Conservation (phyloP, 2,329 filamentous ascomycete genomes). For the Ceratocystis smalleyi region DNA sequence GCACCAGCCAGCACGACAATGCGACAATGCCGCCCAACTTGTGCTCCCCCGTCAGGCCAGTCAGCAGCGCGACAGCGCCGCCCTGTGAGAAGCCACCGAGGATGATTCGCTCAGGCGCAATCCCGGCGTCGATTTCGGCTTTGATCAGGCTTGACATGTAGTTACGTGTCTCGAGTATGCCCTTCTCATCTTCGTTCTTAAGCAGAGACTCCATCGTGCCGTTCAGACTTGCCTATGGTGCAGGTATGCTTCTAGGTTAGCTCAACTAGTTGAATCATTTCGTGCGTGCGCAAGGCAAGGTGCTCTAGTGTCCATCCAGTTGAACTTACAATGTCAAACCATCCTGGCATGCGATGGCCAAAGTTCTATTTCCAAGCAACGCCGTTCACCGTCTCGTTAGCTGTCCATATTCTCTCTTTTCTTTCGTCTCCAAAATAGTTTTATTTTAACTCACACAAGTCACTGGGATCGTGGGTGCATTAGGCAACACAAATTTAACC, state of each 20-base stretch:
- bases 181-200: slow-evolving; percentile 47
- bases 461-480: slow-evolving; percentile 75
- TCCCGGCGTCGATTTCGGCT: slow-evolving; percentile 63
- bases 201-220: slow-evolving; percentile 23
- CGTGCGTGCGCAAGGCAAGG: no score
- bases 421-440: neutral
- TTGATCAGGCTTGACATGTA: slow-evolving; percentile 71
- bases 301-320: neutral
- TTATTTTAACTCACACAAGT: slow-evolving; percentile 45
- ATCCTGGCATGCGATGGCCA: slow-evolving; percentile 69
- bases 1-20: slow-evolving; percentile 64
- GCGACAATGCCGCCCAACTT: slow-evolving; percentile 82
- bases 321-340: slow-evolving; percentile 61
- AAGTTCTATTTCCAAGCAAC: slow-evolving; percentile 39
- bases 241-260: no score
- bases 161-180: slow-evolving; percentile 55
- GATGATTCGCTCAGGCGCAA: slow-evolving; percentile 68
- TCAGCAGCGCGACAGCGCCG: slow-evolving; percentile 70
- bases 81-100: slow-evolving; percentile 78
- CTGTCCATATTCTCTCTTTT: neutral
- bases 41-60: slow-evolving; percentile 55
- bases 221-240: slow-evolving; percentile 21
- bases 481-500: slow-evolving; percentile 86
- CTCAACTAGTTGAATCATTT: no score
- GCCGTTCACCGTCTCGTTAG: neutral